Base-by-base conservation (phyloP, 1,139 yeast species). In the Fermentozyma sake region DNA sequence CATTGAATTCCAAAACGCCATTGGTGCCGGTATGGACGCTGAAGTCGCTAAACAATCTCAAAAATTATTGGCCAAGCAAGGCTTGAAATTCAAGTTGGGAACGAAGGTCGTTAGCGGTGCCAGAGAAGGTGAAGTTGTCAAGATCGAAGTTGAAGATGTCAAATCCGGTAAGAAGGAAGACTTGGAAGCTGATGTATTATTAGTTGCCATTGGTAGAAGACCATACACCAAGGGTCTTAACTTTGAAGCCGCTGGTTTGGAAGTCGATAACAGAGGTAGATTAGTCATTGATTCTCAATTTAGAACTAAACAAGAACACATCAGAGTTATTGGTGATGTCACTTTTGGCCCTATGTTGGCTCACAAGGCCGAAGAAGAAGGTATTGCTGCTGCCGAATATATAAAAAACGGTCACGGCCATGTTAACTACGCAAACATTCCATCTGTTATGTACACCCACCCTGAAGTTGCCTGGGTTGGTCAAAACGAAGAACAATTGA, bases 401-500 rank as follows among this genome's bases (percentile, higher is more conserved):
- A 79, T 93, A 59, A 85, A 86, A 72, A 64, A 64, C 45, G 98
- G 98, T 41, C 85, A 83, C 57, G 99, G 99, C 36, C 98, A 93
- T 56, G 97, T 93, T 46, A 93, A 93, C 78, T 93, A 93, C 65
- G 95, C 81, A 47, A 91, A 85, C 67, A 91, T 93, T 48, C 99
- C 99, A 44, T 78, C 96, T 23, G 98, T 93, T 44, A 89, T 91
- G 97, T 91, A 91, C 74, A 80, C 96, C 28, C 96, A 87, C 66
- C 98, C 98, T 42, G 98, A 91, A 70, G 95, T 91, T 42, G 97
- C 97, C 29, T 91, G 97, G 97, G 96, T 85, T 42, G 99, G 99
- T 49, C 85, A 83, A 63, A 83, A 78, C 50, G 99, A 93, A 69
- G 83, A 93, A 68, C 93, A 91, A 66, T 76, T 89, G 59, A 91